Evolutionary conservation across 2,329 filamentous ascomycete species (phyloP), one percentile per base, ranked within the genome.

Genomic region (Tolypocladium amazonense): DNA sequence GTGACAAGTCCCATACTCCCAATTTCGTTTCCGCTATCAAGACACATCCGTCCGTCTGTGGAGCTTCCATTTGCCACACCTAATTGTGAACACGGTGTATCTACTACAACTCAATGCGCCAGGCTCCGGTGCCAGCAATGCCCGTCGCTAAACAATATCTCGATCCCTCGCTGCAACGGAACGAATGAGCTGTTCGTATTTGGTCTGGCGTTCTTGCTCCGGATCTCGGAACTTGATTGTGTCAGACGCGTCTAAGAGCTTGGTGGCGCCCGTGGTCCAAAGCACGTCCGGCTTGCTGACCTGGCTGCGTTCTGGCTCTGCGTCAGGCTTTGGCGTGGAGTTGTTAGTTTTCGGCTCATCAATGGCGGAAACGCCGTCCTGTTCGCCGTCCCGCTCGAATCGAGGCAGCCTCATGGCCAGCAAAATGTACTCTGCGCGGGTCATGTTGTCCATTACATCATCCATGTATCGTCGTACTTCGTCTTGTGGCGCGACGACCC

Each of bases 381-480:
- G 69, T 2, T 73, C 71, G n/a, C 67, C 65, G 3, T 72, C 70
- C 30, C 67, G 65, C 8, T 63, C 63, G 20, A 62, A 71, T 56
- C 79, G 78, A 0, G 85, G 85, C 18, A 89, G 75, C 56, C 84
- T 79, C 85, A 88, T 88, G 14, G 86, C 86, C 35, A 88, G 74
- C 27, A 88, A 72, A 4, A 88, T 77, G 66, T 88, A 88, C 70
- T 88, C 85, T 18, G 84, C 85, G 39, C 86, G 79, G 11, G 84
- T 88, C 79, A 85, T 87, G 62, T 82, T 86, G 61, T 83, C 81
- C 85, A 88, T 88, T 6, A 88, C 76, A 66, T 87, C 82, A 67
- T 88, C 82, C 86, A 89, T 88, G 65, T 88, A 88, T 54, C 81
- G 77, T 56, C 76, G 75, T 27, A 88, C 86, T 64, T 87, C 84